Base-by-base conservation (phyloP, 2,329 filamentous ascomycete species). In the Phyllosticta capitalensis region DNA sequence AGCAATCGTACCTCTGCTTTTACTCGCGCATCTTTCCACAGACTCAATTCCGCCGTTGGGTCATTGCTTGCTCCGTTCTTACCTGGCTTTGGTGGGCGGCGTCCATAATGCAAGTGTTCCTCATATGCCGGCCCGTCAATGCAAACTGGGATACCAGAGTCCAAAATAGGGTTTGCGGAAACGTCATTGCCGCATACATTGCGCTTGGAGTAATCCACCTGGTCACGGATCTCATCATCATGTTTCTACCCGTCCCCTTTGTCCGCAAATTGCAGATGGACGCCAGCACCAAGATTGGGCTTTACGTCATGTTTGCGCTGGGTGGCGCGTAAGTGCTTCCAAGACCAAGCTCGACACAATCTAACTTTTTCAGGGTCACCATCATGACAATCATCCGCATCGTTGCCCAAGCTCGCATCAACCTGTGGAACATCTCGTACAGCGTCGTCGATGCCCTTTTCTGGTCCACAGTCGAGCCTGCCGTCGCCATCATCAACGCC, bases 401-500 rank as follows among this genome's bases (percentile, higher is more conserved):
- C 58, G 64, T 65, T 38, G 65, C 67, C 20, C 69, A 76, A 45
- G 65, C 66, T 19, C 61, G 62, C 38, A 66, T 74, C 63, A 66
- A 74, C 62, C 71, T 71, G 62, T 52, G 49, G 45, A 71, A 74
- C 61, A 63, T 74, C 22, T 74, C 74, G 17, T 71, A 65, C 54
- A 68, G 68, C 7, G 67, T 72, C 45, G 68, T 70, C 20, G 64
- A 63, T 9, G 70, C 74, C 3, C 69, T 69, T 51, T 65, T 76
- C 56, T 75, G 74, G 63, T 70, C 67, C 17, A 69, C 67, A 9
- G 62, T 75, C 19, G 75, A 77, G 63, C 74, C 73, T 19, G 71
- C 65, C 53, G 65, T 77, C 26, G 74, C 69, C 38, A 68, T 78
- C 10, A 70, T 69, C 7, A 63, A 74, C 12, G 70, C 72, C n/a